Evolutionary conservation across 2,329 filamentous ascomycete genomes (phyloP).

Genomic region (Shiraia bambusicola): DNA sequence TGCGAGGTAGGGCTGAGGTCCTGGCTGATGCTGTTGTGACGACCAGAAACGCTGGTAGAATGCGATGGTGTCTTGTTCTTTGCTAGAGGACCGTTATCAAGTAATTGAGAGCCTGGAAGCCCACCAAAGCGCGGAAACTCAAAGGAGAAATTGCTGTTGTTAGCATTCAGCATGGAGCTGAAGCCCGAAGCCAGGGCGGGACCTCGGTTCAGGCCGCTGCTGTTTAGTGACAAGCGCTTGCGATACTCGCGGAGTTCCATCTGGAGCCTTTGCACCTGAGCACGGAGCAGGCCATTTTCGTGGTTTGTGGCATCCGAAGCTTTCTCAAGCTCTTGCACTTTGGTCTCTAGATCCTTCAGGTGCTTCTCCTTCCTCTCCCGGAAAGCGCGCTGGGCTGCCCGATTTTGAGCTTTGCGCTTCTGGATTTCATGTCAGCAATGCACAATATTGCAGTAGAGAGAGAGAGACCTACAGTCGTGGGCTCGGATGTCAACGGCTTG

Average conservation of each 20-base stretch:
- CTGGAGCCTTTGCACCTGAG: slow-evolving; percentile 86
- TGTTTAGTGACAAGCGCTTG: slow-evolving; percentile 72
- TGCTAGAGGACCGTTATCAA: slow-evolving; percentile 50
- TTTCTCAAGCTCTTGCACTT: slow-evolving; percentile 70
- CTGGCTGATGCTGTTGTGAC: slow-evolving; percentile 36
- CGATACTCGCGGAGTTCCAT: slow-evolving; percentile 86
- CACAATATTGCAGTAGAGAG: slow-evolving; percentile 6
- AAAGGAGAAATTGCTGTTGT: slow-evolving; percentile 84
- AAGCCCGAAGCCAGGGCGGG: slow-evolving; percentile 49
- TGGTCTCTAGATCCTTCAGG: slow-evolving; percentile 69
- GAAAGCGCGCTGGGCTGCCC: slow-evolving; percentile 63
- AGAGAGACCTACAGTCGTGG: slow-evolving; percentile 76
- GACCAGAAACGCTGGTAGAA: slow-evolving; percentile 25
- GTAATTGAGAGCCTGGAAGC: slow-evolving; percentile 59
- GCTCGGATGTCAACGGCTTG: slow-evolving; percentile 93
- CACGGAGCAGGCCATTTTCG: slow-evolving; percentile 80
- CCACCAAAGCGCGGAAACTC: slow-evolving; percentile 94
- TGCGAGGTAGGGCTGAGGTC: slow-evolving; percentile 43
- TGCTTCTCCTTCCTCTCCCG: slow-evolving; percentile 66
- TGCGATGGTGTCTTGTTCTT: slow-evolving; percentile 32
- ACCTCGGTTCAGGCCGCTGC: slow-evolving; percentile 49
- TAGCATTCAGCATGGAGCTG: slow-evolving; percentile 50
- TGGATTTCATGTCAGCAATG: slow-evolving; percentile 45
- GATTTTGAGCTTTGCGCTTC: slow-evolving; percentile 85
- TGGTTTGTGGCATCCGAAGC: slow-evolving; percentile 78